Evolutionary conservation across 2,329 filamentous ascomycete genomes (phyloP), one percentile per base, ranked within the genome.

Genomic region (Ophiosphaerella narmari): DNA sequence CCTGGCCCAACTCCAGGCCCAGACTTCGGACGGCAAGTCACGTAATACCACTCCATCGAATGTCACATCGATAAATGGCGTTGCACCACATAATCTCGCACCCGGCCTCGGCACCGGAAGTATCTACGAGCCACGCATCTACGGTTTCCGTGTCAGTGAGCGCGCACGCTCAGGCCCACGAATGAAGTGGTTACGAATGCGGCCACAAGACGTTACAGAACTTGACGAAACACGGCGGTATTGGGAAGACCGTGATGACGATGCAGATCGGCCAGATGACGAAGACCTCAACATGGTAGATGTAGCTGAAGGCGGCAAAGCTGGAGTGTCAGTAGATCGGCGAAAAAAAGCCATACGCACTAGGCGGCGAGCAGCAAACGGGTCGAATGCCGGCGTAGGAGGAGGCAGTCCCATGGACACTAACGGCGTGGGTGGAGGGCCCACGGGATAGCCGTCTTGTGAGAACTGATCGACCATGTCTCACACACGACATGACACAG

Each of bases 41-140:
- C 61, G 66, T 46, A 70, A 65, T 52, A 59, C 65, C 47, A 71
- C 71, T 2, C 65, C 70, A 50, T 63, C 67, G 14, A 70, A 67
- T 46, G 64, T 71, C 43, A 66, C 62, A 14, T 65, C 63, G 52
- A 85, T 97, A 65, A 97, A 99, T 72, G 94, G 94, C 66, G 86
- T 97, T 66, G 87, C 90, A 57, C 84, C 89, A 4, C 83, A 86
- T 63, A 99, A 97, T 73, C 88, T 97, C 59, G 92, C 89, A 1
- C 92, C 94, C 0, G 91, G 91, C 1, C 81, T 99, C 2, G 94
- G 94, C 9, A 79, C 79, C 41, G 85, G 86, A 51, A 91, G 86
- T 72, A 90, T 97, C 65, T 97, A 97, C 75, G 91, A 97, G 70
- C 91, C 94, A 51, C 89, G 87, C 61, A 97, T 99, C 71, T 99